These are phyloP conservation scores for Nissolia schottii DNA, from an alignment of 306 rosid species.

Conservation along the genomic window DNA sequence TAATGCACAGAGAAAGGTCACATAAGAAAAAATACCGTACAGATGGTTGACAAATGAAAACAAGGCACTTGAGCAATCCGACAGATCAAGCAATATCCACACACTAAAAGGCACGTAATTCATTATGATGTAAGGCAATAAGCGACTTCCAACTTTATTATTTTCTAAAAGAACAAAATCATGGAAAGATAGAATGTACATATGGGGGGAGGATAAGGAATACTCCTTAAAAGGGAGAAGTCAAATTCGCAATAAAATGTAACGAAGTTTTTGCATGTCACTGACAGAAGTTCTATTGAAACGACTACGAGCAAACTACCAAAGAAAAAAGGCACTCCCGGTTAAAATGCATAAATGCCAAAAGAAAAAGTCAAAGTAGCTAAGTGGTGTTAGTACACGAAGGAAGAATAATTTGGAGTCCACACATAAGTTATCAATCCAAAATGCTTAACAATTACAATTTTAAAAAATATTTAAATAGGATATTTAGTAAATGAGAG, in stretches of 20 bases:
- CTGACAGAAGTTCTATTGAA: neutral
- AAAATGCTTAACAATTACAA: constrained; percentile 12
- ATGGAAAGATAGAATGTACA: neutral
- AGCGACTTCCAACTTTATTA: neutral
- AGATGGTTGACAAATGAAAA: constrained; percentile 16
- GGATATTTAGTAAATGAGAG: constrained; percentile 2
- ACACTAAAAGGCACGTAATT: neutral
- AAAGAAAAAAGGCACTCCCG: neutral
- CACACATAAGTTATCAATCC: constrained; percentile 6
- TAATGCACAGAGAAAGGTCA: constrained; percentile 19
- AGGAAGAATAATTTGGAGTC: constrained; percentile 3
- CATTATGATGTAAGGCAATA: neutral
- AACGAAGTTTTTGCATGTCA: neutral
- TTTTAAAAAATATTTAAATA: neutral
- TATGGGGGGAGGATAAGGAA: neutral
- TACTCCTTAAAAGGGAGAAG: neutral
- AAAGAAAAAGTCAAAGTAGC: constrained; percentile 13
- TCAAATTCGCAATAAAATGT: neutral
- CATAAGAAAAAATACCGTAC: constrained; percentile 1
- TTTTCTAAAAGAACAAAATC: neutral
- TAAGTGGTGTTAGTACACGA: neutral
- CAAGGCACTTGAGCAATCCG: constrained; percentile 8
- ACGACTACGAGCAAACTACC: neutral
- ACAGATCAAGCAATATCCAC: constrained; percentile 5
- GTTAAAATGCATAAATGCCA: constrained; percentile 3